Base-by-base conservation (phyloP, 345 rosid genomes). In the Dipteronia sinensis region DNA sequence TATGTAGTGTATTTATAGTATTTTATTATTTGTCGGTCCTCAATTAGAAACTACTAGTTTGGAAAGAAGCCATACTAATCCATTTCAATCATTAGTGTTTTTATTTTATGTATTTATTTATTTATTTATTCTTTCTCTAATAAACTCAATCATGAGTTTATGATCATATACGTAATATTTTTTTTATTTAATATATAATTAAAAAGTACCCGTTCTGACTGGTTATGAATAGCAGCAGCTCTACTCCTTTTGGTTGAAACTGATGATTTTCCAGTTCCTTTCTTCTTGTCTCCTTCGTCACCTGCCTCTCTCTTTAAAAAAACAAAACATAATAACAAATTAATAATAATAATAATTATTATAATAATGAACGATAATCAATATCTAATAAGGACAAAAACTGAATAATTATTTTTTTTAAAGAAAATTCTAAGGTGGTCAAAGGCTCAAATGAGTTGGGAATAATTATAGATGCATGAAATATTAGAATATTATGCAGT, bases 141-240 rank as follows among this genome's bases (percentile, higher is more conserved):
- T 67, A 12, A 42, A 67, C 7, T 20, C 71, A 67, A 67, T 40
- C 71, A 67, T 40, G 9, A 40, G 71, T 67, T 40, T 17, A 8
- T 40, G 2, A 65, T 51, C 19, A 51, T 51, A 51, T 16, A 3
- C 19, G 16, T 16, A 51, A 51, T 10, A 15, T 51, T 51, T 0
- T 51, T 1, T 49, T 2, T 49, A 49, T 49, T 11, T 49, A 49
- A 49, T 15, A 49, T 49, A 15, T 15, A 53, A 53, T 53, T 34
- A 34, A 34, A 34, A 34, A 34, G n/a, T 90, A 95, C 98, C 19
- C 98, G 90, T 88, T 96, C 99, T 59, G 98, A 96, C 81, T 94
- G 99, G 87, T 94, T 96, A 80, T 96, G 99, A 77, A 96, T 86
- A 27, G 95, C 98, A 15, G 98, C 99, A 69, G 99, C 98, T 70